Base-by-base conservation (phyloP, 768 basidiomycete species). In the Termitomyces sp. region DNA sequence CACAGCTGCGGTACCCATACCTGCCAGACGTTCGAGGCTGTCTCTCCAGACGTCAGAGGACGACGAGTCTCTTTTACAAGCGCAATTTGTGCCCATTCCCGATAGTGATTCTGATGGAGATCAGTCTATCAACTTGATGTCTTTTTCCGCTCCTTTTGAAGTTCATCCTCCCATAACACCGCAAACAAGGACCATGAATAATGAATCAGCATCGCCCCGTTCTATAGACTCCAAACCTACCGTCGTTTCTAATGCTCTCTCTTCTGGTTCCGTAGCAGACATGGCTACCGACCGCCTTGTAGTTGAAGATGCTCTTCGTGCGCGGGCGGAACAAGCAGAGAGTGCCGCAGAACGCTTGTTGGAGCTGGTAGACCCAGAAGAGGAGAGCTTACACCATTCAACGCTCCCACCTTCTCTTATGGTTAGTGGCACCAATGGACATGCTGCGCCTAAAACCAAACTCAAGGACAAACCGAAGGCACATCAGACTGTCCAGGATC, bases 261-360 rank as follows among this genome's bases (percentile, higher is more conserved):
- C 87, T 3, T 80, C 81, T 0, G 82, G 81, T 26, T 82, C 84
- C 3, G 61, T 76, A 36, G 67, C 72, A 18, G 74, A 73, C 54
- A 68, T 68, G 51, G 58, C 59, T 20, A 59, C 67, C 55, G 73
- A 80, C 61, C 75, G 77, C 62, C 69, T 79, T 62, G 76, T 84
- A 13, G 81, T 94, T 4, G 94, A 95, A 66, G 94, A 96, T 67
- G 92, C 87, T 31, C 70, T 96, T 63, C 82, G 87, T 45, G 91
- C 91, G 2, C 83, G 91, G 53, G 94, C 95, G 1, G 90, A 91
- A 64, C 95, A 97, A 68, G 95, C 95, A 0, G 92, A 94, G 68
- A 94, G 92, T 67, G 91, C 94, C 8, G 95, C 95, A 0, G 88
- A 92, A 68, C 82, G 92, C 50, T 73, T 98, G 28, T 69, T 96